These are phyloP conservation scores for Butyriboletus loyo DNA, from an alignment of 768 basidiomycete species.

Conservation along the genomic window DNA sequence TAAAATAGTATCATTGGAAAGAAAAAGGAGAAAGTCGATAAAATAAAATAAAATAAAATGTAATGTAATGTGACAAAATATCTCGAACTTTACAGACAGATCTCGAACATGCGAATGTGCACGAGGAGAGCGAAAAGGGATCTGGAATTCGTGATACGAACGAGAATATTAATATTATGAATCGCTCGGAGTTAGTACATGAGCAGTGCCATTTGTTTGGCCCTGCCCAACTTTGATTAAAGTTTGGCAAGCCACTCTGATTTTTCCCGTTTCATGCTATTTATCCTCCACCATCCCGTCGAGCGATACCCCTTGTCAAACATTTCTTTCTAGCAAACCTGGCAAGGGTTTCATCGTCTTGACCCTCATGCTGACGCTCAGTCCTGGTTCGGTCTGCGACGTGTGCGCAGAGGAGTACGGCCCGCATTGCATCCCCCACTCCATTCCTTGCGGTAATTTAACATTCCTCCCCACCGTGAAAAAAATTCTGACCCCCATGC, in stretches of 20 bases:
- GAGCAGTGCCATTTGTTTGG: slow-evolving; percentile 33
- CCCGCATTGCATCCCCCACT: slow-evolving; percentile 69
- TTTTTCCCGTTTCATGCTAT: slow-evolving; percentile 42
- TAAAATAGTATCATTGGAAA: slow-evolving; percentile 9
- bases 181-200: slow-evolving; percentile 12
- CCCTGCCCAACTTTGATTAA: slow-evolving; percentile 25
- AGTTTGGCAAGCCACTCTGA: slow-evolving; percentile 29
- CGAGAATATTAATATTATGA: background rate
- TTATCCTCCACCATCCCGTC: slow-evolving; percentile 45
- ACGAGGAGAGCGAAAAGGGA: background rate
- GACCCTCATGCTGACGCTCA: slow-evolving; percentile 73
- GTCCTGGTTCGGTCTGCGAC: slow-evolving; percentile 82
- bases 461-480: slow-evolving; percentile 21
- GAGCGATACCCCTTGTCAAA: slow-evolving; percentile 45
- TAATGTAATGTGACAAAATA: background rate
- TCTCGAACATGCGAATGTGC: slow-evolving; percentile 11
- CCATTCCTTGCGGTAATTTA: slow-evolving; percentile 70
- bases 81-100: background rate
- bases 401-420: slow-evolving; percentile 87
- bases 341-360: slow-evolving; percentile 39
- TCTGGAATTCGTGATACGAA: slow-evolving; percentile 9
- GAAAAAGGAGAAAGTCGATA: background rate
- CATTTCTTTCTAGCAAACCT: slow-evolving; percentile 38
- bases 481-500: slow-evolving; percentile 23
- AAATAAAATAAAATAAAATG: background rate